Evolutionary conservation across 129 eudicot genomes (phyloP), one percentile per base, ranked within the genome.

Genomic region (Mikania micrantha): DNA sequence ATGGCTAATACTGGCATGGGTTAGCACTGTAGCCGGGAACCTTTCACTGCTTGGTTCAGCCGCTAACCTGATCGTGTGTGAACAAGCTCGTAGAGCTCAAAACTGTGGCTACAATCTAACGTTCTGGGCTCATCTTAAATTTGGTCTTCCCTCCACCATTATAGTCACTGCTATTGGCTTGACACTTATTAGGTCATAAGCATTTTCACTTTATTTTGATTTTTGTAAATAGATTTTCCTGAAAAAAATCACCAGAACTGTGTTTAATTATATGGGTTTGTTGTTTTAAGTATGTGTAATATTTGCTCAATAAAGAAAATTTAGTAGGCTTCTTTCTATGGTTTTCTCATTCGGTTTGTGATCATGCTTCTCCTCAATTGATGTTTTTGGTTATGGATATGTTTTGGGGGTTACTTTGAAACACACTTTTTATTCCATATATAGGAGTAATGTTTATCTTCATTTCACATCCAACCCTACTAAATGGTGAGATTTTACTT

Each of bases 1-100:
- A 1, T 91, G 97, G 97, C 82, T 91, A 10, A 81, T 91, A 31
- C 78, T 91, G 79, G 97, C 97, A 17, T 91, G 97, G 97, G 96
- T 79, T 9, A 91, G 97, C 83, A 91, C 97, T 0, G 96, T 87
- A 11, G 97, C 95, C 0, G 97, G 97, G 7, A 91, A 91, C 52
- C 85, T 91, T 48, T 85, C 97, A 2, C 76, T 91, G 10, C 47
- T 91, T 40, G 97, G 97, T 45, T 91, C 97, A 38, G 97, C 97
- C 4, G 97, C 97, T 6, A 91, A 91, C 82, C 70, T 91, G 78
- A 91, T 91, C 41, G 97, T 91, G 19, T 90, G 97, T 16, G 97
- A 90, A 78, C 97, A 91, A 82, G 97, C 97, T 69, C 97, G 95
- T 5, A 84, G 86, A 3, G 86, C 95, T 35, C 85, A 75, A 56